Evolutionary conservation across 257 asterid genomes (phyloP).

Genomic region (Linderniella brevidens): DNA sequence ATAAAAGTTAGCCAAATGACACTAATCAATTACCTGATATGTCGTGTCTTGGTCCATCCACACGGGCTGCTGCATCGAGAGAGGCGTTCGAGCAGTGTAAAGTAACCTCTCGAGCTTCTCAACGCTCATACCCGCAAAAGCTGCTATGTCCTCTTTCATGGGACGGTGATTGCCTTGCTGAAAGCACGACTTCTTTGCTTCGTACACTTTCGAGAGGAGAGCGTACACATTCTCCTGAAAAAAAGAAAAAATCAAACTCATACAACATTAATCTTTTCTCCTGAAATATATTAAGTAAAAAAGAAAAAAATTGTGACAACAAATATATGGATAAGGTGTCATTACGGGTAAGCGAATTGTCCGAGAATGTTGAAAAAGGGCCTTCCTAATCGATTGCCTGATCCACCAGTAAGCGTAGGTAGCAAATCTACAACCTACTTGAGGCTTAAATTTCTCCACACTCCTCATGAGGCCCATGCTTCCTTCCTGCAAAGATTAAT

Average conservation of each 20-base stretch:
- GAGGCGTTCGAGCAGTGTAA: conserved; percentile 46
- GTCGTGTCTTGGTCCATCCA: conserved; percentile 70
- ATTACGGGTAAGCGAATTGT: conserved; percentile 87
- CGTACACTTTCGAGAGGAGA: conserved; percentile 54
- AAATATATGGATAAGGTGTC: conserved; percentile 6
- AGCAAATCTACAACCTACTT: conserved; percentile 74
- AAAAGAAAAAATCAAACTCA: conserved; percentile 1
- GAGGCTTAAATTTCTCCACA: conserved; percentile 85
- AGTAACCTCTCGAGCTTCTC: conserved; percentile 54
- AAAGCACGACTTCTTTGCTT: conserved; percentile 44
- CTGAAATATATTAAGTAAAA: background rate
- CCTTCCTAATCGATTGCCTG: conserved; percentile 68
- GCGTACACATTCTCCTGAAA: conserved; percentile 72
- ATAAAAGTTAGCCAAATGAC: background rate
- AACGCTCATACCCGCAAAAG: conserved; percentile 49
- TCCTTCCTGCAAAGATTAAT: conserved; percentile 47
- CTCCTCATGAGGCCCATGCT: conserved; percentile 91
- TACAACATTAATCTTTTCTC: no score
- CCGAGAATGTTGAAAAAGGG: conserved; percentile 80
- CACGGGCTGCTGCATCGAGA: conserved; percentile 63
- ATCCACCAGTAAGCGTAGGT: conserved; percentile 97
- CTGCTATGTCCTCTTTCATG: conserved; percentile 59
- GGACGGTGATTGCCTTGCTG: conserved; percentile 52
- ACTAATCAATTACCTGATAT: conserved; percentile 10
- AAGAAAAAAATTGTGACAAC: background rate